phyloP scores from a whole-genome alignment of 2,329 filamentous ascomycete genomes.

The Ceratocystis cubensis region DNA sequence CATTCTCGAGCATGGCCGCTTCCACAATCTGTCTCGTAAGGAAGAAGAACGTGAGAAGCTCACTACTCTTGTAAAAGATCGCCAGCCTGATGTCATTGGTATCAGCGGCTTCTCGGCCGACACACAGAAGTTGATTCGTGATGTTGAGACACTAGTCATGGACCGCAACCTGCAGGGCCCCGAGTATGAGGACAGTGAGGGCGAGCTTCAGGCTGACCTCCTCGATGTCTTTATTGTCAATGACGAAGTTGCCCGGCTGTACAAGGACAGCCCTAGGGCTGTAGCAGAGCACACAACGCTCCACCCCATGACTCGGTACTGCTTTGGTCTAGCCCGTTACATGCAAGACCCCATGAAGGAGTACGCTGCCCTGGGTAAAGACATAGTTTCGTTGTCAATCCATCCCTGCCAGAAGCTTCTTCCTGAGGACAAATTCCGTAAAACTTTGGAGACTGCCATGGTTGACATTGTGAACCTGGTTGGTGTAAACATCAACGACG shows the following conservation, averaged over 20 bases:
- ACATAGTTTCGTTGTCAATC: conserved; percentile 76
- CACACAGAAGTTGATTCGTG: conserved; percentile 68
- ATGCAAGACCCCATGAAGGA: conserved; percentile 94
- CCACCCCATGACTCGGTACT: conserved; percentile 70
- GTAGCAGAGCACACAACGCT: conserved; percentile 69
- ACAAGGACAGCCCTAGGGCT: conserved; percentile 78
- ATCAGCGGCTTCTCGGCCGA: conserved; percentile 83
- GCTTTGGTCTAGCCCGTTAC: conserved; percentile 77
- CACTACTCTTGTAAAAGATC: conserved; percentile 63
- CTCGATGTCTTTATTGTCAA: conserved; percentile 87
- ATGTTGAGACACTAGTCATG: conserved; percentile 65
- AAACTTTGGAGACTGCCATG: conserved; percentile 86
- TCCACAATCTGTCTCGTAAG: conserved; percentile 62
- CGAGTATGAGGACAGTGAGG: conserved; percentile 70
- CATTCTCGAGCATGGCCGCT: conserved; percentile 78
- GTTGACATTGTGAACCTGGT: conserved; percentile 97
- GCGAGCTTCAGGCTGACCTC: conserved; percentile 61
- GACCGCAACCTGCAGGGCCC: conserved; percentile 66
- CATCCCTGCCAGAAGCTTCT: conserved; percentile 83
- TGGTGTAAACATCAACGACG: conserved; percentile 90
- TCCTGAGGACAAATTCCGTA: conserved; percentile 73
- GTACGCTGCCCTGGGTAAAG: conserved; percentile 82
- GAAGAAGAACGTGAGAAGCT: conserved; percentile 57
- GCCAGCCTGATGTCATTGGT: conserved; percentile 79
- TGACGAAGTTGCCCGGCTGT: conserved; percentile 91